Conservation (phyloP, 1,139 yeast species). For the Saccharomyces pastorianus region DNA sequence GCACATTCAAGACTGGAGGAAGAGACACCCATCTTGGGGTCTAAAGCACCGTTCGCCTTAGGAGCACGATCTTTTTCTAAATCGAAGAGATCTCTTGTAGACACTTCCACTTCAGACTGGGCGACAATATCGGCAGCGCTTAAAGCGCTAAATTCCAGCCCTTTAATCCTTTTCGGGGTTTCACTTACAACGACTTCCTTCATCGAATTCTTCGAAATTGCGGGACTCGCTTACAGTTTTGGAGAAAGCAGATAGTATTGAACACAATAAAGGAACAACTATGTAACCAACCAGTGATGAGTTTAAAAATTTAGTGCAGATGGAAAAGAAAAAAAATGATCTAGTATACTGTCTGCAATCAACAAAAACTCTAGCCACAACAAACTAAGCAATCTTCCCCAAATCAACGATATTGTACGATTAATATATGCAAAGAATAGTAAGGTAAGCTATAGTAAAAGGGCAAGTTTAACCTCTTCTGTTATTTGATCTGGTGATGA, state of each 20-base stretch:
- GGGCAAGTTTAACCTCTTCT: neutral
- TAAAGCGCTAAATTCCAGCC: conserved; percentile 86
- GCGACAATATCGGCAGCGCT: conserved; percentile 87
- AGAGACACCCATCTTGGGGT: conserved; percentile 91
- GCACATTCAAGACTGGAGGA: conserved; percentile 75
- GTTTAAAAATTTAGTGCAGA: neutral
- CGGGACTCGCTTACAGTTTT: neutral
- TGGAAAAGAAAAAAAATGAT: neutral
- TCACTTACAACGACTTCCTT: conserved; percentile 48
- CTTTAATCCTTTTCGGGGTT: conserved; percentile 85
- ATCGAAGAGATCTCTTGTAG: conserved; percentile 86
- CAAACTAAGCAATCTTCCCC: neutral
- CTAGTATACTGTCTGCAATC: neutral
- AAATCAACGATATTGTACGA: neutral
- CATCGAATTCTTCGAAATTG: conserved; percentile 12
- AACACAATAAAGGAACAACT: neutral
- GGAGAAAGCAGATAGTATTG: neutral
- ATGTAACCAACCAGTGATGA: neutral
- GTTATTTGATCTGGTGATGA: neutral
- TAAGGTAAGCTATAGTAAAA: neutral
- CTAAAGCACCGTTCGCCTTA: conserved; percentile 79
- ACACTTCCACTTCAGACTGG: conserved; percentile 89
- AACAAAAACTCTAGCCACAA: neutral
- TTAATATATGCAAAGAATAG: neutral
- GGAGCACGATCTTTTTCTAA: conserved; percentile 79